Conservation (phyloP, 768 basidiomycete genomes). For the Suillus spraguei region DNA sequence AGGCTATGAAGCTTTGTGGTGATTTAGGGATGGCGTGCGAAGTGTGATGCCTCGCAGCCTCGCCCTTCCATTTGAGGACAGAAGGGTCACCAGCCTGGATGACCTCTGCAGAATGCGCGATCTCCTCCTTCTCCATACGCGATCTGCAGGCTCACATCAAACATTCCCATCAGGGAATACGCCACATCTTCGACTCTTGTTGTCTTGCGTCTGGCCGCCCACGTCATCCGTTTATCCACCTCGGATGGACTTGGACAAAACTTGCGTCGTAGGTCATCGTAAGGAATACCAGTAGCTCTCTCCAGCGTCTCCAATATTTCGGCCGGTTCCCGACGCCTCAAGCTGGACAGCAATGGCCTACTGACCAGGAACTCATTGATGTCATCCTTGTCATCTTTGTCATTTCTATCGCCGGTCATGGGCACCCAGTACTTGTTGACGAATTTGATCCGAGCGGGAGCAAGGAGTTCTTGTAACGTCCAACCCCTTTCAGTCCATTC, state of each 20-base stretch:
- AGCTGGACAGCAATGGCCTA: background rate
- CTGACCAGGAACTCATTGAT: background rate
- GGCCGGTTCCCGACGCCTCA: background rate
- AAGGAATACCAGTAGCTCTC: constrained; percentile 1
- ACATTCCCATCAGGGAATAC: constrained; percentile 20
- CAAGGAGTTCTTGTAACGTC: background rate
- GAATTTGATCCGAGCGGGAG: background rate
- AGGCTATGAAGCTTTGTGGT: background rate
- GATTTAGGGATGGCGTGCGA: background rate
- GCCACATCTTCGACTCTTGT: constrained; percentile 21
- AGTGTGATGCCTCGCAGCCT: background rate
- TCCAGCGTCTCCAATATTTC: constrained; percentile 1
- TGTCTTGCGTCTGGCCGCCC: constrained; percentile 22
- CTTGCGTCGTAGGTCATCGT: background rate
- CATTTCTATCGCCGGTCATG: background rate
- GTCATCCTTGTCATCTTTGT: background rate
- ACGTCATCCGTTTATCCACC: constrained; percentile 11
- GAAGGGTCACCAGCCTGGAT: constrained; percentile 11
- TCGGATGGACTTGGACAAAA: background rate
- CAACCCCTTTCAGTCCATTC: background rate
- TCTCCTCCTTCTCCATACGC: constrained; percentile 21
- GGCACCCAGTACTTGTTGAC: background rate
- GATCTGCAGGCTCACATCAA: constrained; percentile 17
- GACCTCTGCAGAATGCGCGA: constrained; percentile 14
- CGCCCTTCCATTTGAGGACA: constrained; percentile 12